Evolutionary conservation across 495 filamentous ascomycete genomes (phyloP), one percentile per base, ranked within the genome.

Genomic region (Daldinia grandis): DNA sequence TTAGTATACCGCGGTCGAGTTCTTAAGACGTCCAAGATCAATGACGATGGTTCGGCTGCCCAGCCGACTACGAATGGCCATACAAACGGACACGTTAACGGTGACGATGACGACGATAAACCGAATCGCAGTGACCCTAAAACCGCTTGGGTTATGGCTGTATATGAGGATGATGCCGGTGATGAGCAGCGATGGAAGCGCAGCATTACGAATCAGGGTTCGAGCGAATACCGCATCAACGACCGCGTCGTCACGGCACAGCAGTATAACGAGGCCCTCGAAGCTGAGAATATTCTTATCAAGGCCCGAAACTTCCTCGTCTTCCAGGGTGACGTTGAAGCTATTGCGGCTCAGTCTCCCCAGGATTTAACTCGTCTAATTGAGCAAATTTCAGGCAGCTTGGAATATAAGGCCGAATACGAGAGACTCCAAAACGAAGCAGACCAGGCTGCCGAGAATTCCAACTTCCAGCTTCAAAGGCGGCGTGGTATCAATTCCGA

Each of bases 221-320:
- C 87, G 21, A 97, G 93, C 88, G 96, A 98, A 76, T 98, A 98
- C 78, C 89, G 95, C 35, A 97, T 99, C 84, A 97, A 99, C 80
- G 92, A 95, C 71, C 89, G 90, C 35, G 85, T 91, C 47, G 96
- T 98, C 30, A 92, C 90, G 4, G 94, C 94, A 9, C 89, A 91
- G 72, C 90, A 96, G 75, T 99, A 98, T 85, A 98, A 98, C 77
- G 91, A 94, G 58, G 91, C 92, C 4, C 83, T 99, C 51, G 95
- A 98, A 78, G 85, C 88, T 38, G 94, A 99, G 78, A 97, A 97
- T 71, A 99, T 99, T 65, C 81, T 98, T 73, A 97, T 99, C 81
- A 97, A 97, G 78, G 95, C 95, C 35, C 90, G 95, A 64, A 98
- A 98, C 78, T 99, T 98, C 79, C 85, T 99, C 0, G 95, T 99